These are phyloP conservation scores for Aspergillus ellipticus DNA, from an alignment of 495 filamentous ascomycete species.

Conservation along the genomic window DNA sequence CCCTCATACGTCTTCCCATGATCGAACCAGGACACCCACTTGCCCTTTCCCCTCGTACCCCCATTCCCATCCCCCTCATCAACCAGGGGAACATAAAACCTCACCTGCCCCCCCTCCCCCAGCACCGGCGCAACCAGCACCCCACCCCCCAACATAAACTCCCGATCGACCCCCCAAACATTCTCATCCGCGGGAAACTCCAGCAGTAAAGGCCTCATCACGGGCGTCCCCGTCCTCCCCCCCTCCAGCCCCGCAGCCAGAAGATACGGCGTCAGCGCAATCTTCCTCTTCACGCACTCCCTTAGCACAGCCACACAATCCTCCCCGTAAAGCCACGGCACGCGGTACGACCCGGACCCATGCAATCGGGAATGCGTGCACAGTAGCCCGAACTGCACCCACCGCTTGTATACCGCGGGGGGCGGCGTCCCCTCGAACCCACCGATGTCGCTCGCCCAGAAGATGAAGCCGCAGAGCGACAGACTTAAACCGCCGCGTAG, in stretches of 20 bases:
- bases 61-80: slow-evolving; percentile 22
- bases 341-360: slow-evolving; percentile 63
- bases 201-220: slow-evolving; percentile 59
- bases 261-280: slow-evolving; percentile 61
- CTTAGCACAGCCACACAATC: slow-evolving; percentile 56
- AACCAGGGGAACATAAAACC: slow-evolving; percentile 57
- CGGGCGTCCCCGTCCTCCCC: slow-evolving; percentile 44
- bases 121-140: slow-evolving; percentile 61
- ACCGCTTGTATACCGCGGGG: slow-evolving; percentile 70
- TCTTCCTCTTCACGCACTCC: slow-evolving; percentile 57
- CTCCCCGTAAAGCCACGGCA: slow-evolving; percentile 68
- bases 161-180: slow-evolving; percentile 59
- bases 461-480: slow-evolving; percentile 62
- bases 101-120: slow-evolving; percentile 52
- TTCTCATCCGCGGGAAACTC: slow-evolving; percentile 64
- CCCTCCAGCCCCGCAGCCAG: slow-evolving; percentile 51
- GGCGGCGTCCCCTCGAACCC: slow-evolving; percentile 68
- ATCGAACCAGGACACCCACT: slow-evolving; percentile 51
- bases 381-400: slow-evolving; percentile 69
- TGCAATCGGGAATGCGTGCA: slow-evolving; percentile 66
- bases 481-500: slow-evolving; percentile 65
- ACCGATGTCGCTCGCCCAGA: slow-evolving; percentile 70
- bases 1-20: slow-evolving; percentile 36
- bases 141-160: slow-evolving; percentile 62
- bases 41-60: slow-evolving; percentile 35